A percentile compares a stretch with the other conserved stretches of the same genome.
Evolutionary conservation across 129 eudicot species (phyloP).

Genomic region (Flaveria brownii): DNA sequence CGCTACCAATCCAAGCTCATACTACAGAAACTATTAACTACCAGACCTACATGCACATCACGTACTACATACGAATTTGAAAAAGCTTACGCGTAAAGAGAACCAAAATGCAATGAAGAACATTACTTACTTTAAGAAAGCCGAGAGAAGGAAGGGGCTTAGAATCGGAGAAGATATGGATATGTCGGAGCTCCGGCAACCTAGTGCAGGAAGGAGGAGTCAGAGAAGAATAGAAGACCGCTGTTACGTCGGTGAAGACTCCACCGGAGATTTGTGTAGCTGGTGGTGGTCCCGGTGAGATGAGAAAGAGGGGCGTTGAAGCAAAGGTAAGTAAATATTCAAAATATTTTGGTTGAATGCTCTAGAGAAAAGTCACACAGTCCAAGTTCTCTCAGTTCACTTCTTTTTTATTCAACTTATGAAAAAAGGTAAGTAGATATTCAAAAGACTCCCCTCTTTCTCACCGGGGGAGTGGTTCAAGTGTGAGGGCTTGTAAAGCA

Average conservation of each 20-base stretch:
- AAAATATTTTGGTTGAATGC: slow-evolving; percentile 18
- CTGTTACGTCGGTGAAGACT: slow-evolving; percentile 30
- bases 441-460: no score
- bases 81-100: background rate
- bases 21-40: background rate
- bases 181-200: slow-evolving; percentile 31
- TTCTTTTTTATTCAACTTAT: no score
- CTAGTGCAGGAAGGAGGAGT: slow-evolving; percentile 27
- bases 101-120: background rate
- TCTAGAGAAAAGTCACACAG: slow-evolving; percentile 11
- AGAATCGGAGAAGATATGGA: slow-evolving; percentile 31
- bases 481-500: no score
- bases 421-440: no score
- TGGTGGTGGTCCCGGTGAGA: slow-evolving; percentile 7
- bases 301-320: slow-evolving; percentile 6
- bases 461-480: no score
- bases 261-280: slow-evolving; percentile 37
- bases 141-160: slow-evolving; percentile 26
- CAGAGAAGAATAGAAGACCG: slow-evolving; percentile 26
- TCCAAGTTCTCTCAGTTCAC: background rate
- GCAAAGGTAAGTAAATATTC: background rate
- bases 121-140: slow-evolving; percentile 34
- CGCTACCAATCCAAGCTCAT: background rate
- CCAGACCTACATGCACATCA: background rate
- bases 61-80: background rate